These are phyloP conservation scores for Penicillium sp. DNA, from an alignment of 2,329 filamentous ascomycete genomes.

Conservation along the genomic window DNA sequence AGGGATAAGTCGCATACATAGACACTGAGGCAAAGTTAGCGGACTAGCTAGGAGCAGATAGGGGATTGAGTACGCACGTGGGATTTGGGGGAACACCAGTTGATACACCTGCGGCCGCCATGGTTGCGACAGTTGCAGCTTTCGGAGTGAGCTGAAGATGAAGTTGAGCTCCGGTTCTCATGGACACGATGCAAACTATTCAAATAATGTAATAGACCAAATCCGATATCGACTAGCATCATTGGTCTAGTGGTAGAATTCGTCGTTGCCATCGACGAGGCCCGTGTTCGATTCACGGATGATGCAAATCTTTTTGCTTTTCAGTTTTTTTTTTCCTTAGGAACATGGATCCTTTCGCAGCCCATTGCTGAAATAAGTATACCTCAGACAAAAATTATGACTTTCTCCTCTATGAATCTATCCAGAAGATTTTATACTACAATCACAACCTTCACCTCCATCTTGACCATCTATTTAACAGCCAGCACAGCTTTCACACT, in stretches of 20 bases:
- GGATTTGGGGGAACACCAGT: slow-evolving; percentile 34
- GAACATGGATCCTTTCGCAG: too few species aligned
- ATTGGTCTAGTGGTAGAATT: slow-evolving; percentile 46
- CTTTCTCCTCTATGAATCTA: background rate
- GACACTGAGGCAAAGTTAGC: slow-evolving; percentile 30
- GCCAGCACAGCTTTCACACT: slow-evolving; percentile 15
- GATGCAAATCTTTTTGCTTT: slow-evolving; percentile 29
- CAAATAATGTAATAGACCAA: background rate
- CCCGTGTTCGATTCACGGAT: slow-evolving; percentile 47
- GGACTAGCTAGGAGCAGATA: slow-evolving; percentile 3
- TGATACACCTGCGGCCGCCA: slow-evolving; percentile 34
- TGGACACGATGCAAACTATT: background rate
- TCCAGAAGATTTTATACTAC: background rate
- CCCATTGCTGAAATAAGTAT: too few species aligned
- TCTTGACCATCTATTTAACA: background rate
- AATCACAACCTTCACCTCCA: background rate
- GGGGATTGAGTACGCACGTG: slow-evolving; percentile 31
- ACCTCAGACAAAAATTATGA: background rate
- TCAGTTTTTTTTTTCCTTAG: slow-evolving; percentile 7
- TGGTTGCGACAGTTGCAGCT: slow-evolving; percentile 30
- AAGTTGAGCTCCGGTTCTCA: slow-evolving; percentile 15
- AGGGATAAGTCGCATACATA: slow-evolving; percentile 32
- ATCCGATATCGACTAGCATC: slow-evolving; percentile 27
- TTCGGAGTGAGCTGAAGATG: slow-evolving; percentile 8
- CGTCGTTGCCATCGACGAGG: slow-evolving; percentile 45